Evolutionary conservation across 352 stramenopile species (phyloP), one percentile per base, ranked within the genome.

Genomic region (Phytopythium helicoides): DNA sequence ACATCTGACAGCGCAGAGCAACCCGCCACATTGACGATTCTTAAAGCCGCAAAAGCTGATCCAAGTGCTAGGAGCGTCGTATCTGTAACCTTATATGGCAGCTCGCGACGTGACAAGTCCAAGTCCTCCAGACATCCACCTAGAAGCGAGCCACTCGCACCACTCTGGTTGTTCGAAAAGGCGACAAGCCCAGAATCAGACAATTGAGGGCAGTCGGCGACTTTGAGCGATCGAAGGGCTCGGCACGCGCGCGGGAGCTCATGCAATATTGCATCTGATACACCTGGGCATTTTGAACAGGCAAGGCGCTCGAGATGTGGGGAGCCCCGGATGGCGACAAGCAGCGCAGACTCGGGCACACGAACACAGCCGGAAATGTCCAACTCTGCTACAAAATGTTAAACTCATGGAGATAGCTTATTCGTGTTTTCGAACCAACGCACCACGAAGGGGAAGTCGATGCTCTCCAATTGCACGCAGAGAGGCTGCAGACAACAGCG

Each of bases 11-110:
- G 60, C 62, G 91, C 81, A 36, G 95, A 81, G 50, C 92, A 98
- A 16, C 94, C 92, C n/a, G 73, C 58, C 3, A 98, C 56, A 18
- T 73, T 60, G 2, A 88, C 48, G 8, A 56, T 77, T 31, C 87
- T 64, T 3, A 92, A 66, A 19, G 79, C 47, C 15, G 54, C 42
- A 14, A 71, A 89, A 19, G 76, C 73, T n/a, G 90, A 71, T 1
- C 64, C 75, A 39, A 97, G 62, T 11, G 90, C 71, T 25, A 98
- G 60, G 10, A 98, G 59, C 8, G 83, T 76, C 26, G 98, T 86
- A 61, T 98, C 94, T 35, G 88, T 96, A 44, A 98, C 73, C 60
- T 96, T 92, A 69, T 96, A 97, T 28, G 80, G 71, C 40, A 98
- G 71, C 45, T 97, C 89, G 37, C 74, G 95, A 15, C 94, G 76